Percentiles rank a stretch among this genome's conserved stretches.
Conservation (phyloP, 164 flowering plant species). For the Stephania japonica region DNA sequence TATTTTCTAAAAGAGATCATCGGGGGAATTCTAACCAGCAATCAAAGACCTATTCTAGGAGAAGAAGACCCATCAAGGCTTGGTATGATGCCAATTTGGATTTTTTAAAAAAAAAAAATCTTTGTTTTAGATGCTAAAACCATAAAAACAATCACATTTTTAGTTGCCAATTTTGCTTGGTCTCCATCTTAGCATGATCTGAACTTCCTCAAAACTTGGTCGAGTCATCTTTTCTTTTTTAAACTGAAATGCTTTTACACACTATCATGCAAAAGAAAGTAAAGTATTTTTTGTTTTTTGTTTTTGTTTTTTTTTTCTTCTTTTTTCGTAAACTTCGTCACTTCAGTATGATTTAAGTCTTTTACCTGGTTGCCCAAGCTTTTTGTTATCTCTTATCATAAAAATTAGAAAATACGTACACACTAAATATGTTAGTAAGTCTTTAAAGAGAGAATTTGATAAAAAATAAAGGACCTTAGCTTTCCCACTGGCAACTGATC, state of each 20-base stretch:
- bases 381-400: neutral
- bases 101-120: neutral
- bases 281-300: neutral
- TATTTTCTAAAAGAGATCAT: neutral
- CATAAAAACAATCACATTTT: neutral
- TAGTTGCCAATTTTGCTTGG: neutral
- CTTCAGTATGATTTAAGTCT: too few relatives aligned
- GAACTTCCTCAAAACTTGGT: neutral
- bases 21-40: neutral
- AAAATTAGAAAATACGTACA: neutral
- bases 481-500: constrained; percentile 76
- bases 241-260: neutral
- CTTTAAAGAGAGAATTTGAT: neutral
- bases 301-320: too few relatives aligned
- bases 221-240: too few relatives aligned
- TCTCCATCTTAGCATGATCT: too few relatives aligned
- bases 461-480: constrained; percentile 47
- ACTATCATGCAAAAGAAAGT: neutral
- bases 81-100: neutral
- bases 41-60: neutral
- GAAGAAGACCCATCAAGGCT: neutral
- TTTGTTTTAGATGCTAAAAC: too few relatives aligned
- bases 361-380: too few relatives aligned
- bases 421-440: neutral
- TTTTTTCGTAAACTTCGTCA: too few relatives aligned